Evolutionary conservation across 176 grass and related monocot species (phyloP).

Genomic region (Oryza longistaminata): DNA sequence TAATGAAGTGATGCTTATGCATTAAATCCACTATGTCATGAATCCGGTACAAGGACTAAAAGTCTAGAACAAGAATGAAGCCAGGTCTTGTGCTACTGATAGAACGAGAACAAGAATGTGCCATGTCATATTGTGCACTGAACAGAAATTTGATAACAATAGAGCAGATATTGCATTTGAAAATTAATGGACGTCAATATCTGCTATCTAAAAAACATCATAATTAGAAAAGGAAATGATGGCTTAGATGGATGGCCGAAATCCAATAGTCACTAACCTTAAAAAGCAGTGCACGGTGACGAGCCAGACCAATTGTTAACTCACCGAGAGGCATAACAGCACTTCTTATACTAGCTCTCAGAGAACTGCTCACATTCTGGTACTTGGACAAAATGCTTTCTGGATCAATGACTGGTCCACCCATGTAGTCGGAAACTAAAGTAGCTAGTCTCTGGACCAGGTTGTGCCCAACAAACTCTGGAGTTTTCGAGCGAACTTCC

Average conservation of each 20-base stretch:
- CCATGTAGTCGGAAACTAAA: conserved; percentile 86
- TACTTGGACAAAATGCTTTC: conserved; percentile 65
- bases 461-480: conserved; percentile 57
- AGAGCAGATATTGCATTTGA: conserved; percentile 24
- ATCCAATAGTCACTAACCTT: conserved; percentile 63
- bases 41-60: not conserved
- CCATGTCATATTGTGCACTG: not conserved
- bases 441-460: conserved; percentile 67
- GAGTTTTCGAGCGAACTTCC: conserved; percentile 49
- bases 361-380: conserved; percentile 44
- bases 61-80: conserved; percentile 8
- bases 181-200: conserved; percentile 9
- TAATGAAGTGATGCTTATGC: not conserved
- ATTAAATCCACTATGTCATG: not conserved
- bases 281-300: conserved; percentile 90
- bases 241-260: not conserved
- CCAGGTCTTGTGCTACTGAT: not conserved
- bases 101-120: conserved; percentile 15
- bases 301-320: conserved; percentile 78
- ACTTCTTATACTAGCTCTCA: conserved; percentile 60
- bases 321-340: conserved; percentile 68
- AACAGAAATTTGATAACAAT: conserved; percentile 28
- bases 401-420: conserved; percentile 67
- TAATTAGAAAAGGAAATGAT: not conserved
- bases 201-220: not conserved